phyloP scores from a whole-genome alignment of 1,139 yeast genomes.

The Blastobotrys elegans region DNA sequence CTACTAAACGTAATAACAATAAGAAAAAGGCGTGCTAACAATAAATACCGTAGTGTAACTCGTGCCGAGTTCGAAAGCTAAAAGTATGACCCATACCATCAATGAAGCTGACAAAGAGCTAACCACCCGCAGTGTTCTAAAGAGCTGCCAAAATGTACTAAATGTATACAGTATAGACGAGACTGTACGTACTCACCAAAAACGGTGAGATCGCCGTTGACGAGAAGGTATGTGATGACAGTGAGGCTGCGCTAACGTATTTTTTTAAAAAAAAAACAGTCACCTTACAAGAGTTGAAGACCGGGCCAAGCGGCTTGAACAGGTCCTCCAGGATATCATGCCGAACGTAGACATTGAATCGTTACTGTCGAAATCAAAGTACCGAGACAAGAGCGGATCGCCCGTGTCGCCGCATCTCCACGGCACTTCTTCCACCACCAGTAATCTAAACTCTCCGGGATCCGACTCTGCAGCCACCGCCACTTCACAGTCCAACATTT shows the following conservation, averaged over 20 bases:
- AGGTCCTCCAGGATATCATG: constrained; percentile 42
- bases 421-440: background rate
- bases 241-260: background rate
- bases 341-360: constrained; percentile 44
- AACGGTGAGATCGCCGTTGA: constrained; percentile 71
- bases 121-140: constrained; percentile 47
- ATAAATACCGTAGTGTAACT: constrained; percentile 41
- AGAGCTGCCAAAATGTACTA: constrained; percentile 70
- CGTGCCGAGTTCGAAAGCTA: constrained; percentile 46
- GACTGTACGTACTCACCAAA: constrained; percentile 74
- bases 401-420: background rate
- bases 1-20: background rate
- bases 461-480: background rate
- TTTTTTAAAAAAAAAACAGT: constrained; percentile 13
- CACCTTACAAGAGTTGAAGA: constrained; percentile 67
- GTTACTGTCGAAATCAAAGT: constrained; percentile 23
- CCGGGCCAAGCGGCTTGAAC: constrained; percentile 52
- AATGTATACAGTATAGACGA: constrained; percentile 70
- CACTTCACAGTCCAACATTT: background rate
- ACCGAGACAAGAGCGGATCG: constrained; percentile 1
- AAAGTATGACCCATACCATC: constrained; percentile 28
- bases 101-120: constrained; percentile 33
- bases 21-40: background rate
- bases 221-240: constrained; percentile 53
- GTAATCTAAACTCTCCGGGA: background rate